Evolutionary conservation across 176 grass and related monocot genomes (phyloP), one percentile per base, ranked within the genome.

Genomic region (Otatea glauca): DNA sequence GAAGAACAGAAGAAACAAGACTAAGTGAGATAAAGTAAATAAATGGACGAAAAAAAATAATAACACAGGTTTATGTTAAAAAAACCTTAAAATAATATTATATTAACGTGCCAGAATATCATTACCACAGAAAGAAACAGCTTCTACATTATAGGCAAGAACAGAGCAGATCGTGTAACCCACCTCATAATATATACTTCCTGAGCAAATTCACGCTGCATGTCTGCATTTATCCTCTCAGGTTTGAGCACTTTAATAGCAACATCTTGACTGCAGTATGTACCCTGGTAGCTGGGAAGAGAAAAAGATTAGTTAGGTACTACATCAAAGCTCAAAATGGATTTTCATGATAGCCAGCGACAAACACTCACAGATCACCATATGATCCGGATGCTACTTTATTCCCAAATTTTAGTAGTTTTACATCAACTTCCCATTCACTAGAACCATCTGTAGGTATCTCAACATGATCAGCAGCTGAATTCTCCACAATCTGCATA

Each of bases 111-210:
- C 2, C 6, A 64, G 29, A 43, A 51, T 70, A 45, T 3, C 41
- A 76, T 61, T 72, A 72, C 43, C 44, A 78, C 56, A 66, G 38
- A 23, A 88, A 51, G 6, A 2, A 70, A 77, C 3, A 0, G 27
- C 42, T 51, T 54, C 3, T 64, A 34, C 41, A 60, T 49, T 53
- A 77, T 53, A 68, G 56, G 29, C 23, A 70, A 12, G 77, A 60
- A 27, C 54, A 82, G 9, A 86, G 58, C 24, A 70, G 69, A 50
- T 35, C 5, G 6, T 62, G 54, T 69, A 73, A 87, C 92, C 27
- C 45, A 99, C 93, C 97, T 87, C 97, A 99, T 99, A 58, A 99
- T 99, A 89, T 92, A 99, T 50, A 99, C 93, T 92, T 96, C 97
- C 88, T 99, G 97, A 65, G 93, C 91, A 88, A 99, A 99, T 88